Base-by-base conservation (phyloP, 2,329 filamentous ascomycete species). In the Septoria petroselini region DNA sequence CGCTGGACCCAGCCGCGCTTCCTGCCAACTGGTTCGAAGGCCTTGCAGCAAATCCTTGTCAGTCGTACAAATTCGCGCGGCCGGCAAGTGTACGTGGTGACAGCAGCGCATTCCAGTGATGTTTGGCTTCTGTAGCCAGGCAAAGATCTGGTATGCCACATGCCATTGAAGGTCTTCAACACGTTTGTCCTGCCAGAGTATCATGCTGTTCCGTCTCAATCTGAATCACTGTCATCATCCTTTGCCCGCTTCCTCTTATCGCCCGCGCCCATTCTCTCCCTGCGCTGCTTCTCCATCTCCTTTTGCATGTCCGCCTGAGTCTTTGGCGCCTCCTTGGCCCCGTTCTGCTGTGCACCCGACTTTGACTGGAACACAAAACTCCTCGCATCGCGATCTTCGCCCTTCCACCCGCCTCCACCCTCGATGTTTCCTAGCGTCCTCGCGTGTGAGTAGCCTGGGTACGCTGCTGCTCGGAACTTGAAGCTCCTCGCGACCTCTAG, bases 391-490 rank as follows among this genome's bases (percentile, higher is more conserved):
- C 75, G 63, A 33, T 74, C 71, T 57, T 76, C 74, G 0, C 74
- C 74, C 62, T 71, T 75, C 75, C 75, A 76, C 23, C 62, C 72
- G 0, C 71, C 72, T 0, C 71, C 73, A 3, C 67, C 66, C 1
- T 72, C 61, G 4, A 76, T 62, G 29, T 69, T 82, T 1, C 87
- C 87, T 51, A 89, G 67, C 3, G 87, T 91, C 52, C 87, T 68
- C 12, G 85, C 83, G 70, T 91, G 86, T 53, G 69, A 75, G 66
- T 93, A 93, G 0, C 84, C 84, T 0, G 84, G 85, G 66, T 91
- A 93, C 18, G 77, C 80, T 12, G 62, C 71, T 4, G 81, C 76
- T 55, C 81, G 76, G 64, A 93, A 93, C 50, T 71, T 72, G 65
- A 86, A 91, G 67, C 84, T 89, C 62, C 79, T 73, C 60, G 83